Evolutionary conservation across 2,329 filamentous ascomycete genomes (phyloP), one percentile per base, ranked within the genome.

Genomic region (Beauveria sp.): DNA sequence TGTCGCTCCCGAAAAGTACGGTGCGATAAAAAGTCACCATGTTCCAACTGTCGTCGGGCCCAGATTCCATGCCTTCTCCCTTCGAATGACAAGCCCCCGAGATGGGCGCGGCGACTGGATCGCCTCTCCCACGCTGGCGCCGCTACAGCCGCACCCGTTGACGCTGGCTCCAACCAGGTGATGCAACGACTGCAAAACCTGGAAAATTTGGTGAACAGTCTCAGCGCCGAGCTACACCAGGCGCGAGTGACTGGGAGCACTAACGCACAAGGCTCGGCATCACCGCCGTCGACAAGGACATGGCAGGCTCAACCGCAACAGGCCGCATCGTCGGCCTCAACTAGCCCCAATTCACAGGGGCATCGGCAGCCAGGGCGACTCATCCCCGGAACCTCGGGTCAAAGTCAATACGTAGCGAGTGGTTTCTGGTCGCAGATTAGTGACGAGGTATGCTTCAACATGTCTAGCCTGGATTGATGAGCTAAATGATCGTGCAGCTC

Each of bases 401-500:
- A 69, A 14, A 79, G 74, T 43, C 76, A 77, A 16, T 84, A 84
- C 66, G 70, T 84, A 12, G 78, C 78, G 61, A 82, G 74, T 64
- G 77, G 77, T 16, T 84, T 84, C 65, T 84, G 82, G 81, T 80
- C 80, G 2, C 76, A 77, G 1, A 75, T 84, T n/a, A 80, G 78
- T 58, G 80, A 84, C 52, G 82, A 84, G 75, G 80, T 83, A 71
- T 49, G 72, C 63, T 31, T 14, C 10, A 20, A 10, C n/a, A 18
- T 12, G 3, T 5, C 14, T 40, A 14, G 2, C 5, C 8, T 45
- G 72, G 24, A 8, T 16, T 31, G 16, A 9, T n/a, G 3, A 16
- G 12, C 12, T 14, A 16, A 8, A 26, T 42, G 46, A 14, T 14
- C 1, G 16, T 9, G 5, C 60, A 80, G 77, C 73, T 83, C 9